Evolutionary conservation across 805 yeast genomes (phyloP).

Genomic region (Clavispora phyllophila): DNA sequence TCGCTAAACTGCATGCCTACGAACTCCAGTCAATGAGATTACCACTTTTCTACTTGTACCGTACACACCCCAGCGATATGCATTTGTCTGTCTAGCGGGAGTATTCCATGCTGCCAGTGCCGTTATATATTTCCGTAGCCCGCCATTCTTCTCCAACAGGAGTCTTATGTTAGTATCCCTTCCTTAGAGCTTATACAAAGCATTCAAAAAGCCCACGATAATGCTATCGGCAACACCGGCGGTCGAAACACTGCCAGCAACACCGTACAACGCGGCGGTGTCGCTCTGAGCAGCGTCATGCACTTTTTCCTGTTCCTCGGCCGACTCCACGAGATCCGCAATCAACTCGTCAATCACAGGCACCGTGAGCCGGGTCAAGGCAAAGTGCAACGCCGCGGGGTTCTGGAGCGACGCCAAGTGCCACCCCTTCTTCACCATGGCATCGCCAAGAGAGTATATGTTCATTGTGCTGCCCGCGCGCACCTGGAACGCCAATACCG

Average conservation of each 20-base stretch:
- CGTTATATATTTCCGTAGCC: too few species aligned
- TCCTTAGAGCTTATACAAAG: slow-evolving; percentile 63
- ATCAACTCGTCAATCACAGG: slow-evolving; percentile 58
- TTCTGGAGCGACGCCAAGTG: slow-evolving; percentile 81
- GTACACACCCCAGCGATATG: too few species aligned
- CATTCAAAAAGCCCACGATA: slow-evolving; percentile 76
- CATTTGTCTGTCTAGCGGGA: too few species aligned
- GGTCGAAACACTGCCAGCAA: slow-evolving; percentile 86
- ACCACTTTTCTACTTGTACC: too few species aligned
- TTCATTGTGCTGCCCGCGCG: slow-evolving; percentile 35
- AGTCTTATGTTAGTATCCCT: too few species aligned
- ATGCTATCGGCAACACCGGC: slow-evolving; percentile 77
- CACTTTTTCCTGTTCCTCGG: slow-evolving; percentile 34
- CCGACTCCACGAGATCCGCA: slow-evolving; percentile 42
- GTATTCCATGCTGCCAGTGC: too few species aligned
- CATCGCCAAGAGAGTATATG: slow-evolving; percentile 77
- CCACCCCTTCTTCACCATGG: slow-evolving; percentile 70
- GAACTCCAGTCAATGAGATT: too few species aligned
- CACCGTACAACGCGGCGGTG: slow-evolving; percentile 90
- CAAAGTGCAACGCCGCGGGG: slow-evolving; percentile 90
- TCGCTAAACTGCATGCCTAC: too few species aligned
- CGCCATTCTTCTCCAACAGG: too few species aligned
- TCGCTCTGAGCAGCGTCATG: slow-evolving; percentile 33
- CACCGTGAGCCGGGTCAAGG: slow-evolving; percentile 70
- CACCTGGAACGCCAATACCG: slow-evolving; percentile 78